phyloP scores from a whole-genome alignment of 208 protist genomes.

The Wallacemonas sp. region DNA sequence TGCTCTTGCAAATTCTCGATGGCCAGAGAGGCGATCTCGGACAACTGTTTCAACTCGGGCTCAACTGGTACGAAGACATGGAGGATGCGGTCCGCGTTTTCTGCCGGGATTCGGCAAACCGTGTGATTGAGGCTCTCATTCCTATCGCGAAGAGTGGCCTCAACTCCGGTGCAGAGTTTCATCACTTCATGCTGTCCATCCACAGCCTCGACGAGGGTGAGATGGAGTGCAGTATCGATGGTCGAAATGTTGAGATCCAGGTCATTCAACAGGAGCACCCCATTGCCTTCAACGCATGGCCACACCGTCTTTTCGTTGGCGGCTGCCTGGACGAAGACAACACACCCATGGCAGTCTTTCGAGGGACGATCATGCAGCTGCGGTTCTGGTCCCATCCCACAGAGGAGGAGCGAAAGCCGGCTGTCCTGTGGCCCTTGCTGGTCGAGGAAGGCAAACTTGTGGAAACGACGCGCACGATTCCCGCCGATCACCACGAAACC shows the following conservation, averaged over 20 bases:
- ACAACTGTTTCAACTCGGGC: conserved; percentile 80
- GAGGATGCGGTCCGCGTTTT: conserved; percentile 67
- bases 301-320: conserved; percentile 85
- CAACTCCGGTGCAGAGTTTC: conserved; percentile 37
- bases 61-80: conserved; percentile 80
- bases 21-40: conserved; percentile 73
- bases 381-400: conserved; percentile 59
- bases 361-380: conserved; percentile 72
- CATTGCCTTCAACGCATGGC: conserved; percentile 86
- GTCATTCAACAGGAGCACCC: conserved; percentile 87
- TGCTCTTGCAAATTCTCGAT: conserved; percentile 84
- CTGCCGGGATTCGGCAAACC: conserved; percentile 78
- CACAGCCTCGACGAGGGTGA: conserved; percentile 78
- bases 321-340: conserved; percentile 77
- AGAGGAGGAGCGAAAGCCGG: conserved; percentile 37
- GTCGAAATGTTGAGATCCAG: conserved; percentile 42
- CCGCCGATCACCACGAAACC: conserved; percentile 75
- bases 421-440: conserved; percentile 77
- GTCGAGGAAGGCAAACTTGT: conserved; percentile 50
- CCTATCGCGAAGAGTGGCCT: conserved; percentile 30
- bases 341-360: conserved; percentile 55
- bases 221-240: conserved; percentile 72
- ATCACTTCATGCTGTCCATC: conserved; percentile 79
- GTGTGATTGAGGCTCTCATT: conserved; percentile 79
- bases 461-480: conserved; percentile 73